phyloP scores from a whole-genome alignment of 306 rosid genomes.

The Ceratonia siliqua region DNA sequence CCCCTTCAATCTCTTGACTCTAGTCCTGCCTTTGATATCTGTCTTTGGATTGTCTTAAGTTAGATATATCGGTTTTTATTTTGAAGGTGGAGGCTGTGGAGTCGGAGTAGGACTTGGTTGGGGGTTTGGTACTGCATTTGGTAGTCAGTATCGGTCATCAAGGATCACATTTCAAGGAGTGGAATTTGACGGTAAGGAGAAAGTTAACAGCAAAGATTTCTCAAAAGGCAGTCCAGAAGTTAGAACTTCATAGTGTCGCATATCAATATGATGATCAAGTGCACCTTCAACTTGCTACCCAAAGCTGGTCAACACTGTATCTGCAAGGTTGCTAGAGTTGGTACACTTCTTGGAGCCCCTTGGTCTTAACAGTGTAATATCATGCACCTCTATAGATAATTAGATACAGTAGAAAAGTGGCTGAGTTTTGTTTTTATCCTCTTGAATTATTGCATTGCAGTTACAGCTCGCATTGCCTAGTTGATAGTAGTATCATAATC shows the following conservation, averaged over 20 bases:
- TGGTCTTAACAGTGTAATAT: conserved; percentile 9
- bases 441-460: not conserved
- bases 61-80: conserved; percentile 22
- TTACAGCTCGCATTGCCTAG: conserved; percentile 1
- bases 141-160: conserved; percentile 80
- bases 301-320: not conserved
- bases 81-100: conserved; percentile 97
- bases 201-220: conserved; percentile 26
- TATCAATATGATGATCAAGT: not conserved
- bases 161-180: conserved; percentile 67
- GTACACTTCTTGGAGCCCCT: not conserved
- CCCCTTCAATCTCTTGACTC: conserved; percentile 8
- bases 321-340: not conserved
- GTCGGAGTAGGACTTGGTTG: conserved; percentile 98
- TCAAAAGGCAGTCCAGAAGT: conserved; percentile 43
- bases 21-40: not conserved
- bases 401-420: not conserved
- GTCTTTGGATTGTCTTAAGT: not conserved
- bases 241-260: conserved; percentile 40
- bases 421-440: not conserved
- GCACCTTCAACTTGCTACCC: not conserved
- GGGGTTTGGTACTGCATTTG: conserved; percentile 94
- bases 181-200: conserved; percentile 61
- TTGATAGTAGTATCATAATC: not conserved
- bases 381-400: not conserved